Evolutionary conservation across 179 eudicot species (phyloP), one percentile per base, ranked within the genome.

Genomic region (Patellifolia procumbens): DNA sequence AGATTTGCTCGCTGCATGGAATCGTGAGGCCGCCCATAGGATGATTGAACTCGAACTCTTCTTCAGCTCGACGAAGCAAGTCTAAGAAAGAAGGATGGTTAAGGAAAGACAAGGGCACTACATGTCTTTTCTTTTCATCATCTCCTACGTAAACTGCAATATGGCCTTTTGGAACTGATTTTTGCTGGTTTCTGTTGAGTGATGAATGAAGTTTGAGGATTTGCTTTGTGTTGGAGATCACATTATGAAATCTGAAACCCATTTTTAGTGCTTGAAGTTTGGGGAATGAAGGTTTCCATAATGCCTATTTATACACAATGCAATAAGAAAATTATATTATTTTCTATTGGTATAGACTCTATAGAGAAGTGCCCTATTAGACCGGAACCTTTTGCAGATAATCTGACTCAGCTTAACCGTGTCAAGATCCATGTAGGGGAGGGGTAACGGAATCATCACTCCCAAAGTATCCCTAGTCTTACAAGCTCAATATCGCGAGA

Each of bases 131-230:
- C 76, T 59, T 79, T 13, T 76, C 77, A 1, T 11, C 39, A 6
- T 85, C 84, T 10, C 92, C 92, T 9, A 87, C 89, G 20, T 87
- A 85, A 13, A 87, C 89, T 0, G 81, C 79, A 34, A 82, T 24
- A 58, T 84, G 77, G 20, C 88, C 87, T 68, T 80, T 85, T 12
- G 89, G 89, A 17, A 88, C 86, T 74, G 79, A 74, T 49, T 64
- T 61, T 46, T 62, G 49, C 42, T 60, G 61, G 32, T 74, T 80
- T n/a, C 45, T 39, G 48, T 79, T 70, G 15, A 78, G 29, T 7
- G 82, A 68, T 17, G 82, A 52, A 4, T 78, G 82, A 4, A 76
- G 73, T 72, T 76, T 84, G 37, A 81, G 72, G 22, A 84, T 68
- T 78, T 80, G 80, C 78, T 59, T 55, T 15, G 67, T 60, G 72